Evolutionary conservation across 2,329 filamentous ascomycete species (phyloP).

Genomic region (Colletotrichum chlorophyti): DNA sequence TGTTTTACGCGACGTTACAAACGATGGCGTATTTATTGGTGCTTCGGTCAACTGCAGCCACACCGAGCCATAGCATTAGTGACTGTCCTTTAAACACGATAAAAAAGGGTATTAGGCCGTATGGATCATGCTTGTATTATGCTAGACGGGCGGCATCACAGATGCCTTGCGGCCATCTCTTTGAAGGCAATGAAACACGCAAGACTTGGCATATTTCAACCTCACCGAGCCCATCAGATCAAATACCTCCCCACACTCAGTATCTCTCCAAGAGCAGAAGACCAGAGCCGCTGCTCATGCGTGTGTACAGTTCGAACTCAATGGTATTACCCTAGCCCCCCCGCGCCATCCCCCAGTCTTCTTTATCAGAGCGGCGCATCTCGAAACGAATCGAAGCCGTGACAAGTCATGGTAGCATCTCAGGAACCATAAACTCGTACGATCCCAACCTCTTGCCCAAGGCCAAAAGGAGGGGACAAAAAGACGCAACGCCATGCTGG

Average conservation of each 20-base stretch:
- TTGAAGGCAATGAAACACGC: neutral
- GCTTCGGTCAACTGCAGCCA: no score
- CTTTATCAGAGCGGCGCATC: no score
- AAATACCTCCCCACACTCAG: neutral
- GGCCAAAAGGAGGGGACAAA: neutral
- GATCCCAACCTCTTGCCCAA: neutral
- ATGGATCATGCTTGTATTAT: slow-evolving; percentile 20
- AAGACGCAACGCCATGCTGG: slow-evolving; percentile 26
- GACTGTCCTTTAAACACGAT: no score
- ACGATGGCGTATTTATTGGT: no score
- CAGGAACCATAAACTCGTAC: slow-evolving; percentile 2
- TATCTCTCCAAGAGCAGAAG: neutral
- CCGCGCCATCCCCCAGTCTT: no score
- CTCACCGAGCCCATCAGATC: neutral
- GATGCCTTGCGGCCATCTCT: slow-evolving; percentile 11
- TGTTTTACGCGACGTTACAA: no score
- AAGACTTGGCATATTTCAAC: neutral
- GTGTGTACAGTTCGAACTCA: neutral
- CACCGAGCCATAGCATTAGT: no score
- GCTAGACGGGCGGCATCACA: slow-evolving; percentile 8
- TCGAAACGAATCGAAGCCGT: no score
- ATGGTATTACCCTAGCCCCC: no score
- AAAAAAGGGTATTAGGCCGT: no score
- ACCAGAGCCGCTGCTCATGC: neutral
- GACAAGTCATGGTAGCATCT: no score